Percentiles rank a stretch among this genome's conserved stretches.
Conservation (phyloP, 352 stramenopile species). For the Phytophthora fragariaefolia region DNA sequence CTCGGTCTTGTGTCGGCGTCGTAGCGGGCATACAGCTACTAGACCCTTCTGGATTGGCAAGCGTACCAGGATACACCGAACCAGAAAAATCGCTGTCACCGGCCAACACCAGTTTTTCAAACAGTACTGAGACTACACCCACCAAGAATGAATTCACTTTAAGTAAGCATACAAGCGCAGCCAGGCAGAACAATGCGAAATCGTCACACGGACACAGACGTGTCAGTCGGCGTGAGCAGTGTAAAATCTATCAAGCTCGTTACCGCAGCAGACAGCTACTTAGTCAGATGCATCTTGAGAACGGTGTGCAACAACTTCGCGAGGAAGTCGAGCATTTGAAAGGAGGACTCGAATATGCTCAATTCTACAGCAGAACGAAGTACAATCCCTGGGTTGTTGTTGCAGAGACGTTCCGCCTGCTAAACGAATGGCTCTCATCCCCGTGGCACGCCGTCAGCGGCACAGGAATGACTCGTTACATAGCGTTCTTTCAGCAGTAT, state of each 20-base stretch:
- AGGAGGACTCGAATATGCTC: background rate
- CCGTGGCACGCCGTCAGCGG: background rate
- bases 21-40: no score
- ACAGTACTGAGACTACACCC: no score
- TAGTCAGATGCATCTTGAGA: conserved; percentile 6
- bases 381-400: conserved; percentile 15
- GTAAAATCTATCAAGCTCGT: conserved; percentile 20
- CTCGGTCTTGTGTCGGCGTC: no score
- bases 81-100: no score
- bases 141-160: no score
- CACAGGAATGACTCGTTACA: background rate
- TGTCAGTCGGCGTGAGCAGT: conserved; percentile 23
- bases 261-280: conserved; percentile 20
- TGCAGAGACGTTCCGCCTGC: background rate
- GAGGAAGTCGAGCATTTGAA: conserved; percentile 5
- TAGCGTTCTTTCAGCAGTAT: background rate
- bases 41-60: no score
- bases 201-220: no score
- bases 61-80: no score
- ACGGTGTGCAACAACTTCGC: conserved; percentile 2
- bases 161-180: no score
- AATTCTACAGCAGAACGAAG: background rate
- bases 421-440: background rate
- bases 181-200: no score
- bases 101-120: no score